Percentiles rank a stretch among this genome's conserved stretches.
Conservation (phyloP, 257 asterid species). For the Anisodus tanguticus region DNA sequence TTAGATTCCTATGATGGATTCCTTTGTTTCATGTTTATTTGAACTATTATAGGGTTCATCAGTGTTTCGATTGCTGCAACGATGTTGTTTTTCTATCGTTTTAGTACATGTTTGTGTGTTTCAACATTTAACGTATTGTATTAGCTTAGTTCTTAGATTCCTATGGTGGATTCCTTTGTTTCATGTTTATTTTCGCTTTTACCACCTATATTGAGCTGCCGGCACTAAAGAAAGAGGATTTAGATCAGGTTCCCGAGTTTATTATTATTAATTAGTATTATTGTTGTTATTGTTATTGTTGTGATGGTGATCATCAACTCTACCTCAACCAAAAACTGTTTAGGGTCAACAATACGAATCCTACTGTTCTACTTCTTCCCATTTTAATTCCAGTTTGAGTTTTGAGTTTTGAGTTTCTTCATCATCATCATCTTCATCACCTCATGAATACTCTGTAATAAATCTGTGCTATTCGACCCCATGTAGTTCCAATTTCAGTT, state of each 20-base stretch:
- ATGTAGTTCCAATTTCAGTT: not conserved
- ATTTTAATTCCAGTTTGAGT: not conserved
- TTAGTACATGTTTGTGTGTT: not conserved
- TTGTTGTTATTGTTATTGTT: not conserved
- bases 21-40: too few relatives aligned
- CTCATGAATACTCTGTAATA: not conserved
- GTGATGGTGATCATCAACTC: not conserved
- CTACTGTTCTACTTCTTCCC: not conserved
- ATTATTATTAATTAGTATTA: not conserved
- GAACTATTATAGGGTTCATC: not conserved
- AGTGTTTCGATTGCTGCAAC: not conserved
- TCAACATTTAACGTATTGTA: not conserved
- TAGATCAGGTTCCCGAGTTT: not conserved
- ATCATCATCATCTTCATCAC: not conserved
- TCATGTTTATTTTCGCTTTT: not conserved
- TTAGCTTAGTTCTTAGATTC: not conserved
- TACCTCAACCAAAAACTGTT: not conserved
- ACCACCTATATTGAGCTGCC: not conserved
- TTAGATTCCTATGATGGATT: too few relatives aligned
- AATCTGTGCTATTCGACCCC: not conserved
- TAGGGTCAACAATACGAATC: not conserved
- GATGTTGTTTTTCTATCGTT: constrained; percentile 9
- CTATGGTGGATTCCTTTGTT: not conserved
- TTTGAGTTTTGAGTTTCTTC: not conserved
- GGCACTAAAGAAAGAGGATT: not conserved